Evolutionary conservation across 139 green algal species (phyloP), one percentile per base, ranked within the genome.

Genomic region (Chlamydomonas schloesseri): DNA sequence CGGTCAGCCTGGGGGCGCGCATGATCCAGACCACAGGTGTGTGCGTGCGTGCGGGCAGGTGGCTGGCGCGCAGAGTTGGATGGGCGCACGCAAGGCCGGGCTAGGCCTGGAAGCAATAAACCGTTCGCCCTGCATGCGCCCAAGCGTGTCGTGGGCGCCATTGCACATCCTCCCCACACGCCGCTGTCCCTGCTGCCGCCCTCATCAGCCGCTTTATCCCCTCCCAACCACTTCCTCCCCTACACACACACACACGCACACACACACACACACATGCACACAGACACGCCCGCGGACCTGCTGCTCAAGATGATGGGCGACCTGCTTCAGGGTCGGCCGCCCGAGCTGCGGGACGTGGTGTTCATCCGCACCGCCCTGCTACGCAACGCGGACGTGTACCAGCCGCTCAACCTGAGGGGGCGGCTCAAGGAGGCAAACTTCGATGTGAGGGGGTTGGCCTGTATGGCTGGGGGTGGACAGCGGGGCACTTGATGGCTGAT

Each of bases 211-310:
- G n/a, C n/a, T n/a, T n/a, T n/a, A n/a, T n/a, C n/a, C n/a, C n/a
- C n/a, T n/a, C n/a, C n/a, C n/a, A n/a, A n/a, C n/a, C n/a, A n/a
- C n/a, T n/a, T n/a, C n/a, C n/a, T n/a, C n/a, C n/a, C n/a, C n/a
- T n/a, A n/a, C n/a, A n/a, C n/a, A n/a, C n/a, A n/a, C n/a, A n/a
- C n/a, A n/a, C n/a, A n/a, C n/a, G n/a, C n/a, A n/a, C n/a, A n/a
- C n/a, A n/a, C n/a, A n/a, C n/a, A n/a, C 73, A 21, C 17, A 33
- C 73, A 4, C 29, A n/a, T 50, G 11, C 55, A 4, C n/a, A 1
- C 77, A 83, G 77, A 83, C 18, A 83, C 77, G 36, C 60, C 77
- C 36, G 77, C 77, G 2, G 77, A 83, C 77, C 6, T 73, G 77
- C 77, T 83, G 62, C 77, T 83, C 13, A 62, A 62, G 77, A 67